A percentile compares a stretch with the other conserved stretches of the same genome.
phyloP scores from a whole-genome alignment of 768 basidiomycete species.

The Trametes cubensis region DNA sequence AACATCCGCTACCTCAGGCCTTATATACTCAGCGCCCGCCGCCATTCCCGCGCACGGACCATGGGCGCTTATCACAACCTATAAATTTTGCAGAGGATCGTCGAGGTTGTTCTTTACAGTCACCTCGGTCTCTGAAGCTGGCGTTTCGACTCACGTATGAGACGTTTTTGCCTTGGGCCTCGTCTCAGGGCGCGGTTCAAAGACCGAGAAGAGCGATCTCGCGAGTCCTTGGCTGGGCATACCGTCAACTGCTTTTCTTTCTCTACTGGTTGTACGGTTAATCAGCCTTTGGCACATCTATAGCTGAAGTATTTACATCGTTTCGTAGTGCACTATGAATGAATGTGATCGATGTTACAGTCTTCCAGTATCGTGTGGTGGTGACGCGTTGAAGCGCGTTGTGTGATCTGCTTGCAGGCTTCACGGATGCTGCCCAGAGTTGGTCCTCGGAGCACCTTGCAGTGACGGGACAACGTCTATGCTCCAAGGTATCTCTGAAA shows the following conservation, averaged over 20 bases:
- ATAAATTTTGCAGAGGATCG: constrained; percentile 34
- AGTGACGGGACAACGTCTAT: no score
- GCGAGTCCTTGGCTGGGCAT: constrained; percentile 66
- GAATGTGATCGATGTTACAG: no score
- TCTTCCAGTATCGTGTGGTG: no score
- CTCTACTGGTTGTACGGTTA: constrained; percentile 57
- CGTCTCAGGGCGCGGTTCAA: constrained; percentile 29
- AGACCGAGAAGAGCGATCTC: constrained; percentile 52
- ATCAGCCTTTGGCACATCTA: constrained; percentile 67
- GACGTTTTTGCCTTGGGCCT: constrained; percentile 26
- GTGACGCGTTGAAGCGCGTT: no score
- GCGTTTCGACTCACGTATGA: constrained; percentile 31
- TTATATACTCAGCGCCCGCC: constrained; percentile 19
- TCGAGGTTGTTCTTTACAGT: constrained; percentile 42
- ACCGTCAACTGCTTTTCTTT: constrained; percentile 52
- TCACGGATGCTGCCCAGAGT: no score
- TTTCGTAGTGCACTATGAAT: no score
- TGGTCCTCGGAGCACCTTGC: no score
- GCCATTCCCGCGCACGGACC: constrained; percentile 58
- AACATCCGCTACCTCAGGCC: constrained; percentile 3
- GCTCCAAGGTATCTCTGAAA: no score
- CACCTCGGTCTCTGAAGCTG: constrained; percentile 44
- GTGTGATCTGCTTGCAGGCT: no score
- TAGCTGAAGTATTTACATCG: neutral
- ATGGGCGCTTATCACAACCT: constrained; percentile 24